Evolutionary conservation across 805 yeast species (phyloP).

Genomic region (Pichia thaimueangensis): DNA sequence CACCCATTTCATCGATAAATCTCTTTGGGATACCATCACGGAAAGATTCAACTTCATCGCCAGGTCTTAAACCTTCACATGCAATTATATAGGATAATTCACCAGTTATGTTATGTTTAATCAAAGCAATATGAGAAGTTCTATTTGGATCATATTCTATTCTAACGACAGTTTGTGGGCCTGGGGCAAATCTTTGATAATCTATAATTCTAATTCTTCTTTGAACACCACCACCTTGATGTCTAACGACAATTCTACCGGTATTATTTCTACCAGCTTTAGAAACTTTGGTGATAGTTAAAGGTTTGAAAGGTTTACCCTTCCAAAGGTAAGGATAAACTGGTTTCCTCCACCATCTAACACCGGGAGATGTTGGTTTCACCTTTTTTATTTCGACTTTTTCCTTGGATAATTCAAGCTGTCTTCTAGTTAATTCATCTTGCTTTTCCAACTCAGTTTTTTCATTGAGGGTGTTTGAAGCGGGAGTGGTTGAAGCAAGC

Average conservation of each 20-base stretch:
- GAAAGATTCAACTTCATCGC: conserved; percentile 85
- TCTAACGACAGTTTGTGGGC: conserved; percentile 73
- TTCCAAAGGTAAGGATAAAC: conserved; percentile 80
- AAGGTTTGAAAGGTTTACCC: conserved; percentile 70
- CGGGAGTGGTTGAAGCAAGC: conserved; percentile 10
- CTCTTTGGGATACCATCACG: conserved; percentile 80
- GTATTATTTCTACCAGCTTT: conserved; percentile 85
- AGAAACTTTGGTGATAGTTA: conserved; percentile 66
- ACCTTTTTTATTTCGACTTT: conserved; percentile 65
- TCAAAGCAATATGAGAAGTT: conserved; percentile 84
- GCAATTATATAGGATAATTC: conserved; percentile 79
- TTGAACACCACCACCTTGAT: conserved; percentile 95
- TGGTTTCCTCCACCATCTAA: conserved; percentile 85
- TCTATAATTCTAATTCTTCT: conserved; percentile 82
- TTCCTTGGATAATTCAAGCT: conserved; percentile 65
- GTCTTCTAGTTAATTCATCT: conserved; percentile 65
- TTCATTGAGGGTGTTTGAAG: conserved; percentile 21
- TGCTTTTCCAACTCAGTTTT: conserved; percentile 73
- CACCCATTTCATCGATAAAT: conserved; percentile 78
- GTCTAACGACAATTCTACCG: conserved; percentile 87
- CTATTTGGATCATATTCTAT: conserved; percentile 96
- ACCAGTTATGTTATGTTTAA: conserved; percentile 52
- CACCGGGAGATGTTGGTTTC: conserved; percentile 80
- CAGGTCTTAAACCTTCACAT: conserved; percentile 86
- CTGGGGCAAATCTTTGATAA: conserved; percentile 57